Base-by-base conservation (phyloP, 306 rosid genomes). In the Ormosia emarginata region DNA sequence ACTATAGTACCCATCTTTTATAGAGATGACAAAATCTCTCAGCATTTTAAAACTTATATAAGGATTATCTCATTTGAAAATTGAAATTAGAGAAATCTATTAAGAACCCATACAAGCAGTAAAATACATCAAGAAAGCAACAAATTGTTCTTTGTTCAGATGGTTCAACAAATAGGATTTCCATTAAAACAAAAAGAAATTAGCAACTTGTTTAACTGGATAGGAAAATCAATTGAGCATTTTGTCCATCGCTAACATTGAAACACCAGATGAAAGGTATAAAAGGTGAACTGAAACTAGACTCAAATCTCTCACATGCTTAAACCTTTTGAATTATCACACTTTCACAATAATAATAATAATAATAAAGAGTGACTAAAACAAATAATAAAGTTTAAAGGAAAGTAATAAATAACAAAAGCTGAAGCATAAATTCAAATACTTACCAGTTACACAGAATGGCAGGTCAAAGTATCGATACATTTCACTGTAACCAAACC, bases 391-490 rank as follows among this genome's bases (percentile, higher is more conserved):
- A 77, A 52, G 12, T 24, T 13, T 44, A 12, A 44, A 58, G 17
- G 71, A 8, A 52, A 6, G 34, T 9, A 37, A 74, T 29, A 72
- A 53, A 83, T 52, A 70, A 17, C 8, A 67, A 59, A 70, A 49
- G 63, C 47, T 32, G 44, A 58, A 41, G 67, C n/a, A 64, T 61
- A 61, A 52, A 58, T 62, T 74, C 9, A 24, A 67, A 79, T 5
- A 78, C 30, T 50, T n/a, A 89, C 92, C 92, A 50, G 92, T 78
- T 18, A 68, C 81, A 78, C 97, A 93, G 87, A 93, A 93, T 6
- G 97, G 97, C 24, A 91, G 92, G 90, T 91, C 97, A 71, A 86
- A 89, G 75, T 86, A 91, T 8, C 97, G 95, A 84, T 93, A 91
- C 5, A 95, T 93, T 83, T 93, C 97, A 71, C 97, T 93, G 95